Evolutionary conservation across 495 filamentous ascomycete species (phyloP).

Genomic region (Penicillium nucicola): DNA sequence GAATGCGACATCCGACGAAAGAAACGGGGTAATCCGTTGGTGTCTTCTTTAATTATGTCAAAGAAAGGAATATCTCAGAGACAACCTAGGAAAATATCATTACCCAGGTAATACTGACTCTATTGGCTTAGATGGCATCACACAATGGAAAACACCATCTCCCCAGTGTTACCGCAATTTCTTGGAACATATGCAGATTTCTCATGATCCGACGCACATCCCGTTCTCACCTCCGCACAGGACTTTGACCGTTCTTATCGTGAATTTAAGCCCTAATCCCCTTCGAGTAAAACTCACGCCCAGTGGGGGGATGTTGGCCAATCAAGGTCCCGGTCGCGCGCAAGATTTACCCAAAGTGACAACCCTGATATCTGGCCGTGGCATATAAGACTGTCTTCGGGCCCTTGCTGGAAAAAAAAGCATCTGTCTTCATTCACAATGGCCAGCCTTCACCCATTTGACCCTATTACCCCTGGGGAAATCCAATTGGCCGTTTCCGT

Average conservation of each 20-base stretch:
- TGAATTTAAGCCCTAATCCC: slow-evolving; percentile 11
- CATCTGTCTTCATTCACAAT: slow-evolving; percentile 6
- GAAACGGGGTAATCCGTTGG: too few relatives aligned
- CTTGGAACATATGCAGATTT: too few relatives aligned
- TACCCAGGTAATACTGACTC: too few relatives aligned
- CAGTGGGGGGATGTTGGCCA: slow-evolving; percentile 5
- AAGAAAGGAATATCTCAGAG: too few relatives aligned
- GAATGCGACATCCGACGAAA: too few relatives aligned
- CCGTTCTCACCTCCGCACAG: neutral
- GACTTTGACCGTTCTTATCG: neutral
- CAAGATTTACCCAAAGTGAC: slow-evolving; percentile 19
- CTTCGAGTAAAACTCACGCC: slow-evolving; percentile 19
- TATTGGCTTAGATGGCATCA: too few relatives aligned
- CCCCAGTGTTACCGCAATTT: too few relatives aligned
- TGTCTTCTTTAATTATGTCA: too few relatives aligned
- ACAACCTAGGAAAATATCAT: too few relatives aligned
- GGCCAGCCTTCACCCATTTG: slow-evolving; percentile 39
- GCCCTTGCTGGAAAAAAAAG: neutral
- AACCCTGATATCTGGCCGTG: neutral
- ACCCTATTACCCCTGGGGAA: slow-evolving; percentile 41
- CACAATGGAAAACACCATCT: too few relatives aligned
- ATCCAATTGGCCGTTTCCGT: slow-evolving; percentile 40
- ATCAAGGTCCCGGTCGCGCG: slow-evolving; percentile 10
- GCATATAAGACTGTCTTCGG: neutral
- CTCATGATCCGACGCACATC: too few relatives aligned